These are phyloP conservation scores for Backusella sp. DNA, from an alignment of 192 early-diverging fungal genomes.

Conservation along the genomic window DNA sequence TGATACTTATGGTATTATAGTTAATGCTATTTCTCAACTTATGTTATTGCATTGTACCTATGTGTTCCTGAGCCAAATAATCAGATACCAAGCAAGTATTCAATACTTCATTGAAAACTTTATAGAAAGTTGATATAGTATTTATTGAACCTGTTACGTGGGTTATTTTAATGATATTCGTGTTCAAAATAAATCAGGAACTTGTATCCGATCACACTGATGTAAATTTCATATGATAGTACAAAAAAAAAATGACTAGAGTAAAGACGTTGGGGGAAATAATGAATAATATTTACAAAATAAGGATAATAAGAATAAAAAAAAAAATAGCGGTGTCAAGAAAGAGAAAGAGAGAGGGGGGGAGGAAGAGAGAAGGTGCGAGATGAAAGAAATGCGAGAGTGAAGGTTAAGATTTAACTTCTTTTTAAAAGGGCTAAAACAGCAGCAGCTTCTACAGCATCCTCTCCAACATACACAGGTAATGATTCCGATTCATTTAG, in stretches of 20 bases:
- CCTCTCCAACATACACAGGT: constrained; percentile 23
- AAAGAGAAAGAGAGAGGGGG: background rate
- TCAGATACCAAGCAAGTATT: too few relatives aligned
- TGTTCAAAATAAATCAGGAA: background rate
- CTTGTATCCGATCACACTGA: background rate
- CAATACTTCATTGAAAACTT: background rate
- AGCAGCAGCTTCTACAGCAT: constrained; percentile 38
- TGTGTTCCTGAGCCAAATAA: background rate
- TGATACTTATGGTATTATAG: background rate
- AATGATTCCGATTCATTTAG: background rate
- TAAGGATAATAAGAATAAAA: background rate
- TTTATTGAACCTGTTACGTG: background rate
- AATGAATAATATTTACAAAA: constrained; percentile 15
- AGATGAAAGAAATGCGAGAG: background rate
- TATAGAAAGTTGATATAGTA: background rate
- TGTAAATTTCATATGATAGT: background rate
- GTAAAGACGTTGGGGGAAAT: background rate
- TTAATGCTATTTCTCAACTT: background rate
- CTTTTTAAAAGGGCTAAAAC: constrained; percentile 32
- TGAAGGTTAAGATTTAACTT: constrained; percentile 1
- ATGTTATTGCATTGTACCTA: background rate
- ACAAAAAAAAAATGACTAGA: background rate
- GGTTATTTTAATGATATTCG: background rate
- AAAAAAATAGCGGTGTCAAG: background rate
- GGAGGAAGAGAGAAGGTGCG: background rate